Evolutionary conservation across 371 early-diverging fungal species (phyloP), one percentile per base, ranked within the genome.

Genomic region (Batrachochytrium dendrobatidis): DNA sequence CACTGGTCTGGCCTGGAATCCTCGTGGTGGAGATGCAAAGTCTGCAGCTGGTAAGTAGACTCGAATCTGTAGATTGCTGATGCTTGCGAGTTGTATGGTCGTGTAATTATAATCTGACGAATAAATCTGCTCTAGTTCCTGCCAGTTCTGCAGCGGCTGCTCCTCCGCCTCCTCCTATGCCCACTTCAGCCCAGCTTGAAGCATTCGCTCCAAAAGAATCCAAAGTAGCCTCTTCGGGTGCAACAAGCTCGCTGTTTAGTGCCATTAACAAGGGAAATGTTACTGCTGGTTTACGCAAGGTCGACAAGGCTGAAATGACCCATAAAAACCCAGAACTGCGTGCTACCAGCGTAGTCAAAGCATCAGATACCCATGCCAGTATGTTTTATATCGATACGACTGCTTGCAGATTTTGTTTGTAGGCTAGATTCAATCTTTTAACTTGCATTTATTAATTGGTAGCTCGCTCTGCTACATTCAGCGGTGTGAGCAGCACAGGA

Each of bases 251-350:
- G 25, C 50, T 49, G 25, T 22, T 17, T 3, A 3, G 50, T 31
- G 25, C 5, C 29, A 49, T 49, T 31, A 49, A 24, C 50, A 24
- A 22, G 25, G 50, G 18, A 26, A 49, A 49, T 18, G 25, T 26
- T 31, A 48, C 39, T 0, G 26, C 44, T 60, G 69, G 86, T 17
- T 76, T 97, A 63, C 86, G 87, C 55, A 95, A 95, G 74, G 98
- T 97, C 0, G 93, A 94, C 60, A 89, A 86, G 76, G 82, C 82
- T 55, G 86, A 96, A 69, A 95, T 94, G 95, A 94, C 94, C 15
- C 95, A 95, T 80, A 96, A 96, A 75, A 95, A 94, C 77, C 95
- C 95, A 0, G 82, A 76, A 20, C 72, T 95, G 20, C 83, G 95
- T 25, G 83, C 82, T 3, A 65, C 77, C 34, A 75, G 83, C 31